phyloP scores from a whole-genome alignment of 768 basidiomycete species.

The Amanita inopinata region DNA sequence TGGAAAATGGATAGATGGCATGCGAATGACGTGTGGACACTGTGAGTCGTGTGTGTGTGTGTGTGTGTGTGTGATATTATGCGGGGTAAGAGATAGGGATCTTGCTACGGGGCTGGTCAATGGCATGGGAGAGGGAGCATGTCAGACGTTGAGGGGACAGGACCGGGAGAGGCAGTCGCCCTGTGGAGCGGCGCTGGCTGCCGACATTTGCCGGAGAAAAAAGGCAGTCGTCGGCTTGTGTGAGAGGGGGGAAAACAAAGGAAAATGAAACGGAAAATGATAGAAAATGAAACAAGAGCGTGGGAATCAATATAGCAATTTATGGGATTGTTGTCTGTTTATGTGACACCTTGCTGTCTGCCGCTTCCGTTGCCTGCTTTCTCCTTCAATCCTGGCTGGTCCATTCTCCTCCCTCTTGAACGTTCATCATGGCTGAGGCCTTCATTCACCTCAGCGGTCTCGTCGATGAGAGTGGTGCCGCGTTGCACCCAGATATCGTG shows the following conservation, averaged over 20 bases:
- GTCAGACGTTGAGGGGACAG: neutral
- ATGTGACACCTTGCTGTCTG: neutral
- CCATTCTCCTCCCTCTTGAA: neutral
- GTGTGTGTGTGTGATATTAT: too few relatives aligned
- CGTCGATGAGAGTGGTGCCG: constrained; percentile 17
- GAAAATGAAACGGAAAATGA: neutral
- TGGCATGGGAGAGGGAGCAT: neutral
- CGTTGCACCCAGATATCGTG: constrained; percentile 13
- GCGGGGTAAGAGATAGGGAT: neutral
- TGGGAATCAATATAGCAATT: constrained; percentile 5
- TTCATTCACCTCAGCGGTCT: constrained; percentile 15
- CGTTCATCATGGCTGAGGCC: constrained; percentile 7
- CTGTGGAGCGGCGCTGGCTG: too few relatives aligned
- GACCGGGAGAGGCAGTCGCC: neutral
- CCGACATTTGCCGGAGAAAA: neutral
- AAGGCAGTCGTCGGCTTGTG: neutral
- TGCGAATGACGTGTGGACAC: too few relatives aligned
- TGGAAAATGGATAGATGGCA: too few relatives aligned
- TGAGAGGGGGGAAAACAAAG: neutral
- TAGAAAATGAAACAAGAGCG: neutral
- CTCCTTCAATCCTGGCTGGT: constrained; percentile 1
- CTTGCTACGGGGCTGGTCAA: neutral
- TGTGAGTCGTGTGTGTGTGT: too few relatives aligned
- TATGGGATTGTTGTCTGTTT: neutral
- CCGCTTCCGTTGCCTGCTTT: neutral